Conservation (phyloP, 768 basidiomycete species). For the Piloderma croceum region DNA sequence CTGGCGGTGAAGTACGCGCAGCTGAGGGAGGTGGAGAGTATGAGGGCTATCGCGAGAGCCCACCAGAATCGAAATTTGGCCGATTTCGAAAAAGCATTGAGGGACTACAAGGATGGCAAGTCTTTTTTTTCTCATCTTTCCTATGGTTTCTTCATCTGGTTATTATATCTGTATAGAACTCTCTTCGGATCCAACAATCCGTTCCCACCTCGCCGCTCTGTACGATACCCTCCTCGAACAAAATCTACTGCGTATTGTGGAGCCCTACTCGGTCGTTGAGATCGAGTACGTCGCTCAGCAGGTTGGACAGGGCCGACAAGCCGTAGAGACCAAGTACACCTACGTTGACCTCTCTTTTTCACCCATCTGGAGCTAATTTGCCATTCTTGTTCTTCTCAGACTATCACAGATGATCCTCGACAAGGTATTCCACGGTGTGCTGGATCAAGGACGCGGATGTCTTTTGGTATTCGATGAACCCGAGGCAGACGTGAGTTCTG, state of each 20-base stretch:
- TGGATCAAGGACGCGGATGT: constrained; percentile 95
- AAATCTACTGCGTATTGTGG: constrained; percentile 90
- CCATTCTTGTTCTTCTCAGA: constrained; percentile 34
- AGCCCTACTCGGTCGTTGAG: constrained; percentile 92
- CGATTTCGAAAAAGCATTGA: constrained; percentile 82
- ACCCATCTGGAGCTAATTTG: constrained; percentile 4
- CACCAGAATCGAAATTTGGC: constrained; percentile 86
- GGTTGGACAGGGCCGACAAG: constrained; percentile 71
- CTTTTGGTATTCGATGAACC: constrained; percentile 86
- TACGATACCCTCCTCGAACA: constrained; percentile 97
- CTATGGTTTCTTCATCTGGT: background rate
- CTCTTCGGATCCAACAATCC: constrained; percentile 91
- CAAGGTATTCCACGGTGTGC: constrained; percentile 87
- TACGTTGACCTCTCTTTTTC: background rate
- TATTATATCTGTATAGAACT: constrained; percentile 55
- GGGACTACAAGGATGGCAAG: constrained; percentile 78
- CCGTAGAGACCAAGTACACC: constrained; percentile 85
- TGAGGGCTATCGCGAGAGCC: constrained; percentile 93
- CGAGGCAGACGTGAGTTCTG: constrained; percentile 68
- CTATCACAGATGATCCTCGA: constrained; percentile 98
- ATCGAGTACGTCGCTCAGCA: constrained; percentile 80
- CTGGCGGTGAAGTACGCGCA: constrained; percentile 85
- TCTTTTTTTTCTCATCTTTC: constrained; percentile 2
- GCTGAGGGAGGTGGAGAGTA: constrained; percentile 85
- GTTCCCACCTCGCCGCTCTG: constrained; percentile 86